Conservation (phyloP, 306 rosid species). For the Quercus bicolor region DNA sequence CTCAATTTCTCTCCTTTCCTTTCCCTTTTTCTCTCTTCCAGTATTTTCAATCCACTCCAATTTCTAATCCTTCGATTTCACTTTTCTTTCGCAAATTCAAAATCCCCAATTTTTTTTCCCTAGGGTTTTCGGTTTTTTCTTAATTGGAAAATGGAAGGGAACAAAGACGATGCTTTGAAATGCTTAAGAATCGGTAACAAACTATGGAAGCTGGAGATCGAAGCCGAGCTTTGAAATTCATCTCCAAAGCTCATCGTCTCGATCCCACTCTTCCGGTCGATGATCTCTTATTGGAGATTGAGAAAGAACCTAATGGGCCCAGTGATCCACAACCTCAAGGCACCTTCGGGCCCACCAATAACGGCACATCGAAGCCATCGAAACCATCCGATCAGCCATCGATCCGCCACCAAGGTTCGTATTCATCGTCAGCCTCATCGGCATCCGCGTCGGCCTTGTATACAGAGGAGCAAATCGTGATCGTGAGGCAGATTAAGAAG, state of each 20-base stretch:
- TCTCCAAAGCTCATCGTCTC: slow-evolving; percentile 78
- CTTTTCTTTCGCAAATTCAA: too few species aligned
- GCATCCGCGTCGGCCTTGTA: not conserved
- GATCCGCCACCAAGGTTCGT: slow-evolving; percentile 48
- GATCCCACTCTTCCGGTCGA: slow-evolving; percentile 59
- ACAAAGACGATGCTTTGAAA: too few species aligned
- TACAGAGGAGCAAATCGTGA: slow-evolving; percentile 64
- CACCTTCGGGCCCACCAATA: slow-evolving; percentile 18
- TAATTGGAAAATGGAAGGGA: too few species aligned
- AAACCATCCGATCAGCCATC: slow-evolving; percentile 53
- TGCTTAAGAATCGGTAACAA: too few species aligned
- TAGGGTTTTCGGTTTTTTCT: too few species aligned
- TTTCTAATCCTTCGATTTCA: too few species aligned
- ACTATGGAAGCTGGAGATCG: too few species aligned
- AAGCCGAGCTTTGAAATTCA: slow-evolving; percentile 10
- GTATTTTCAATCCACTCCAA: too few species aligned
- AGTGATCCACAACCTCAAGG: slow-evolving; percentile 26
- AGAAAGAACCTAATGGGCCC: slow-evolving; percentile 19
- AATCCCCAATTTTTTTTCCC: too few species aligned
- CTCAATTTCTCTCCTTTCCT: too few species aligned
- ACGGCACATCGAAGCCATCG: slow-evolving; percentile 26
- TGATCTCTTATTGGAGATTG: not conserved
- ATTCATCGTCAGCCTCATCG: slow-evolving; percentile 30
- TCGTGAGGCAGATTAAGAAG: slow-evolving; percentile 68
- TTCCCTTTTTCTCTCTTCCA: too few species aligned